phyloP scores from a whole-genome alignment of 352 stramenopile species.

The Blastocystis sp. region DNA sequence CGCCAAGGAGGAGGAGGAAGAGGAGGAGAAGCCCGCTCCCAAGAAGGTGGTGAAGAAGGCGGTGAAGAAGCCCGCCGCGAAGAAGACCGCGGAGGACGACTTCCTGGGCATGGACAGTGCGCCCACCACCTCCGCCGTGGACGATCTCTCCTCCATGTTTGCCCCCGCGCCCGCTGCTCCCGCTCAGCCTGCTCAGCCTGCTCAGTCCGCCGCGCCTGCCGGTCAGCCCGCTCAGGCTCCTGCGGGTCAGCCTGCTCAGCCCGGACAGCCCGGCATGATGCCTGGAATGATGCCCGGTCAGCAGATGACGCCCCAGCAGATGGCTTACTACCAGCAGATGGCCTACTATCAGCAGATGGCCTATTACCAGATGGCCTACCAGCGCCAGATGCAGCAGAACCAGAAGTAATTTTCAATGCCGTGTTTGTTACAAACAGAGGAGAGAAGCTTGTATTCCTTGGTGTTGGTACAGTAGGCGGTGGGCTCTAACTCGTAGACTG shows the following conservation, averaged over 20 bases:
- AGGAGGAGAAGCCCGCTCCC: neutral
- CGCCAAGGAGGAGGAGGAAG: slow-evolving; percentile 34
- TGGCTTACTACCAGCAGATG: neutral
- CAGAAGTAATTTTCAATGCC: neutral
- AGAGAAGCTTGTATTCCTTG: slow-evolving; percentile 35
- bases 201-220: neutral
- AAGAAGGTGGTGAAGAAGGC: slow-evolving; percentile 56
- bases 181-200: neutral
- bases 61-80: slow-evolving; percentile 36
- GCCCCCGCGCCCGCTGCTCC: neutral
- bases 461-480: slow-evolving; percentile 67
- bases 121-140: neutral
- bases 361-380: neutral
- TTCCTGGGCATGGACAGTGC: slow-evolving; percentile 26
- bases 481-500: slow-evolving; percentile 58
- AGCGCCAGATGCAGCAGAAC: neutral
- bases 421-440: slow-evolving; percentile 8
- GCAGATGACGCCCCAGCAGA: neutral
- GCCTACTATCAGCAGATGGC: neutral
- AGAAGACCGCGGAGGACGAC: slow-evolving; percentile 25
- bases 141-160: slow-evolving; percentile 34
- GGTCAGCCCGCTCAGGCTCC: neutral
- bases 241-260: neutral
- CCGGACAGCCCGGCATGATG: neutral
- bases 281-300: neutral